Conservation (phyloP, 805 yeast species). For the Phaffomyces thermotolerans region DNA sequence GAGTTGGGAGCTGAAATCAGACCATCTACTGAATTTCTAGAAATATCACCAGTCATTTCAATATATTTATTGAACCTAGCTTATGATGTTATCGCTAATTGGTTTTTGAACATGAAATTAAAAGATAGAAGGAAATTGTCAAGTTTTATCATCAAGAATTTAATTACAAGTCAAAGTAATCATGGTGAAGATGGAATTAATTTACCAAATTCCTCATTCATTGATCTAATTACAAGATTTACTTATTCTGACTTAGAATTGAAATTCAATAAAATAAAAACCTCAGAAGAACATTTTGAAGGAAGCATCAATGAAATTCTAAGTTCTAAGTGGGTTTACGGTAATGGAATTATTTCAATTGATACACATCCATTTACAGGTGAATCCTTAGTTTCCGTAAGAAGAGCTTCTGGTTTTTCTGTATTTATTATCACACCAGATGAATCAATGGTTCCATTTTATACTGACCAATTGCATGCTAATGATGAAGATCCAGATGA, state of each 20-base stretch:
- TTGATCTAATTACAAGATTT: constrained; percentile 64
- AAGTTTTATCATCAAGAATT: constrained; percentile 53
- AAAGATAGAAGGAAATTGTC: constrained; percentile 53
- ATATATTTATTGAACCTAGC: constrained; percentile 59
- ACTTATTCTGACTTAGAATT: constrained; percentile 58
- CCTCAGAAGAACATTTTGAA: constrained; percentile 21
- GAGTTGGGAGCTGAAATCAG: constrained; percentile 46
- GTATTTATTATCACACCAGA: constrained; percentile 39
- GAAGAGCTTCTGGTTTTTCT: constrained; percentile 64
- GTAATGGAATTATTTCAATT: constrained; percentile 49
- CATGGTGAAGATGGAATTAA: constrained; percentile 21
- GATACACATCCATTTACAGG: constrained; percentile 48
- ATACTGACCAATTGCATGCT: constrained; percentile 22
- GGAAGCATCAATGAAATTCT: constrained; percentile 15
- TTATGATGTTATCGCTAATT: constrained; percentile 57
- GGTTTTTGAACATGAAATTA: constrained; percentile 62
- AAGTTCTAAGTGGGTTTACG: constrained; percentile 51
- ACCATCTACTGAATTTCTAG: constrained; percentile 44
- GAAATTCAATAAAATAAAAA: constrained; percentile 27
- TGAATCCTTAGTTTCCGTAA: constrained; percentile 39
- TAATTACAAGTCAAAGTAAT: constrained; percentile 37
- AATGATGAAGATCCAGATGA: constrained; percentile 26
- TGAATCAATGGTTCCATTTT: constrained; percentile 28
- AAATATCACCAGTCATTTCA: constrained; percentile 43
- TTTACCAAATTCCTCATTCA: constrained; percentile 51